Evolutionary conservation across 768 basidiomycete species (phyloP), one percentile per base, ranked within the genome.

Genomic region (Kockovaella imperatae): DNA sequence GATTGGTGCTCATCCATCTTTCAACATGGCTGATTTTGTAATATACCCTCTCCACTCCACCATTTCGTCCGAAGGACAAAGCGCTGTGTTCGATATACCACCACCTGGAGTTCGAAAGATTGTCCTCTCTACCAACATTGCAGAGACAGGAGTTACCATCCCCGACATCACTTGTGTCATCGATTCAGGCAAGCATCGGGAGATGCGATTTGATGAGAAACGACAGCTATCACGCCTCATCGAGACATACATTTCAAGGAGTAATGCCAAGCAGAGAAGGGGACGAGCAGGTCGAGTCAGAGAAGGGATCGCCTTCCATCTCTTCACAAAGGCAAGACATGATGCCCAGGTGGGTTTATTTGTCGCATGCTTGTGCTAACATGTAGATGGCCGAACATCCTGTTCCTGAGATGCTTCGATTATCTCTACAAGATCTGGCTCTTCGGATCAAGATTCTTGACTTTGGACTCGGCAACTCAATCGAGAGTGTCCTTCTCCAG

Each of bases 141-240:
- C 62, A 11, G 93, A 99, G 72, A 99, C 93, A 13, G 93, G 93
- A 59, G 87, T 99, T 46, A 99, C 95, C 1, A 99, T 99, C 47
- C 93, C 93, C 5, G 95, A 99, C 60, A 86, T 95, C 50, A 93
- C 90, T 7, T 90, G 88, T 57, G 93, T 96, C 20, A 88, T 97
- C 51, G 93, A 99, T 64, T 80, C 83, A 0, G 90, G 91, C 40
- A 89, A 86, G 62, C 89, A 95, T 67, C 78, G 87, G 56, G 90
- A 95, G 74, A 95, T 95, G 84, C 80, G 84, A 57, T 96, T 90
- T 62, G 91, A 99, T 64, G 93, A 99, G 74, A 96, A 96, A 72
- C 80, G 95, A 13, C 93, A 96, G 63, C 81, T 95, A 52, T 93
- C 88, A 48, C 80, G 89, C 20, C 73, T 99, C 23, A 79, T 90